phyloP scores from a whole-genome alignment of 768 basidiomycete genomes.

The Kwoniella dendrophila region DNA sequence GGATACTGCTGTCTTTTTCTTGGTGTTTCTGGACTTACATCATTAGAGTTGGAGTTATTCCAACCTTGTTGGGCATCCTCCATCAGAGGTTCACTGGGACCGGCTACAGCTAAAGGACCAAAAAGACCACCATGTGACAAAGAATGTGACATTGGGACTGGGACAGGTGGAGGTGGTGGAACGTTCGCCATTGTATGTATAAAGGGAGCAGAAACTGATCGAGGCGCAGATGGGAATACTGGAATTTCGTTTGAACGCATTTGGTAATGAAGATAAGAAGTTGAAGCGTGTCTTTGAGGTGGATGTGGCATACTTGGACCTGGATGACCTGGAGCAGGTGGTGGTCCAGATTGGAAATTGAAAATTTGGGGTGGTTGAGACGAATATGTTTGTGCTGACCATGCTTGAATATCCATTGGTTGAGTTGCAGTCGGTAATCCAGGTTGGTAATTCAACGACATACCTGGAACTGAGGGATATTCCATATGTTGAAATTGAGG shows the following conservation, averaged over 20 bases:
- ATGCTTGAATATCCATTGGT: constrained; percentile 26
- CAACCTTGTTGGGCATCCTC: constrained; percentile 10
- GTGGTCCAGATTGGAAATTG: constrained; percentile 16
- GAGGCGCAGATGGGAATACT: constrained; percentile 22
- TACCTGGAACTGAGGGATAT: constrained; percentile 32
- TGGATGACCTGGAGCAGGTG: constrained; percentile 8
- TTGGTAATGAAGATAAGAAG: constrained; percentile 29
- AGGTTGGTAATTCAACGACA: constrained; percentile 25
- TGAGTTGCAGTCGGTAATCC: constrained; percentile 13
- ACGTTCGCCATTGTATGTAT: constrained; percentile 22
- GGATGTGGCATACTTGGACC: constrained; percentile 12
- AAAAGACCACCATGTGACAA: constrained; percentile 28
- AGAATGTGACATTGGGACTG: constrained; percentile 14
- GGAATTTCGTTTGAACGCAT: constrained; percentile 26
- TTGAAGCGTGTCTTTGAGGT: constrained; percentile 28
- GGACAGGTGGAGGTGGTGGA: constrained; percentile 15
- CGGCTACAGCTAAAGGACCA: constrained; percentile 14
- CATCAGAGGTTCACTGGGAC: neutral
- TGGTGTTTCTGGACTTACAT: constrained; percentile 28
- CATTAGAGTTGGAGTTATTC: constrained; percentile 9
- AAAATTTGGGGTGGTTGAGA: constrained; percentile 20
- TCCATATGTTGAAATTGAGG: constrained; percentile 28
- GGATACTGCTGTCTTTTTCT: constrained; percentile 35
- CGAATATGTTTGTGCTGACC: constrained; percentile 32
- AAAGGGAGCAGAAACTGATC: constrained; percentile 28